phyloP scores from a whole-genome alignment of 495 filamentous ascomycete genomes.

The Podospora appendiculata region DNA sequence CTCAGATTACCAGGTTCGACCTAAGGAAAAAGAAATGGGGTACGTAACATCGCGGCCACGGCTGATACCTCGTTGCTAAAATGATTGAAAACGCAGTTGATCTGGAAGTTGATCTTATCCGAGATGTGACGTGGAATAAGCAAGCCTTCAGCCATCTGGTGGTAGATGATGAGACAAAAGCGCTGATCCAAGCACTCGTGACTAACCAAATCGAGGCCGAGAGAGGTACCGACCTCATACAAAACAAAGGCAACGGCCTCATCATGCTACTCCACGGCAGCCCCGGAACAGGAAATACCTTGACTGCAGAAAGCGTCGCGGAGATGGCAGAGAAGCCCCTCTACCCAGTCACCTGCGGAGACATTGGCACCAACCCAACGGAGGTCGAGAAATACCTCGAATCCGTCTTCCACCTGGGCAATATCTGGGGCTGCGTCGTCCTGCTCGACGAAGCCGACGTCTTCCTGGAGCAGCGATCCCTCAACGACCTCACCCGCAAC shows the following conservation, averaged over 20 bases:
- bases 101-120: constrained; percentile 11
- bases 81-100: not conserved
- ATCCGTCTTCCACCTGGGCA: constrained; percentile 38
- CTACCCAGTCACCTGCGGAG: constrained; percentile 43
- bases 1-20: not conserved
- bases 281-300: constrained; percentile 46
- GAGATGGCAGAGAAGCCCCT: constrained; percentile 43
- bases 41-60: not conserved
- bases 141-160: constrained; percentile 47
- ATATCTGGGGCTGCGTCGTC: constrained; percentile 32
- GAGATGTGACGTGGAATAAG: constrained; percentile 38
- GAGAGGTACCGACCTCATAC: constrained; percentile 31
- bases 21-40: constrained; percentile 1
- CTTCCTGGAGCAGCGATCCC: constrained; percentile 29
- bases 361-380: constrained; percentile 40
- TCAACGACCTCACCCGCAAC: constrained; percentile 38
- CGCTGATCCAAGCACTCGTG: constrained; percentile 41
- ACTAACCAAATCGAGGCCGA: constrained; percentile 19
- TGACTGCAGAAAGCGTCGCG: constrained; percentile 43
- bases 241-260: constrained; percentile 41
- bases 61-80: too few species aligned
- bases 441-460: constrained; percentile 15
- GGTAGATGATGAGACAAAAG: constrained; percentile 38
- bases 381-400: constrained; percentile 40
- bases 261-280: constrained; percentile 27